Base-by-base conservation (phyloP, 208 protist genomes). In the Trypanosoma vivax region DNA sequence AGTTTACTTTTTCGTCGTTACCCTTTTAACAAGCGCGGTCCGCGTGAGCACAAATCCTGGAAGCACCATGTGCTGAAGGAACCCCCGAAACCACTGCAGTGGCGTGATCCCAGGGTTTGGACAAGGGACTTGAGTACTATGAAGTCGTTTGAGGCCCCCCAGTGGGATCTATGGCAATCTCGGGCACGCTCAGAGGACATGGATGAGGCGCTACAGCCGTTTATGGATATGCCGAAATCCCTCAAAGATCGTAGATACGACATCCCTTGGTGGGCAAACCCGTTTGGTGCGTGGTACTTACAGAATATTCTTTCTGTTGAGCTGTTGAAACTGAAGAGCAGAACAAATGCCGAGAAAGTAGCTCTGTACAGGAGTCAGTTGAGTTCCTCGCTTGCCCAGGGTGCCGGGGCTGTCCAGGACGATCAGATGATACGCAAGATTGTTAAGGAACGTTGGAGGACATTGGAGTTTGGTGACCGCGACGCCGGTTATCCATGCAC, bases 221-320 rank as follows among this genome's bases (percentile, higher is more conserved):
- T 96, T 55, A 96, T 96, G 89, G 89, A 96, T 54, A 96, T 96
- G 89, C 89, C 89, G 24, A 79, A 90, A 66, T 96, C 89, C 5
- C 66, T 96, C 18, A 93, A 96, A 57, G 79, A 93, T 54, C 80
- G 89, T 40, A 78, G 85, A 39, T 96, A 92, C 57, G 89, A 96
- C 55, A 82, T 96, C 24, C 89, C 89, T 24, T 96, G 89, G 89
- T 96, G 89, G 86, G 89, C 89, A 41, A 96, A 96, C 66, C 89
- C 89, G 25, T 96, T 96, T 56, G 89, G 89, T 31, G 86, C 86
- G 21, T 96, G 89, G 86, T 96, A 96, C 52, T 65, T 96, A 47
- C 85, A 96, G 62, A 96, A 96, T 57, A 74, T 96, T 33, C 78
- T 96, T 25, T 87, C 86, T 5, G 71, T 96, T 2, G 85, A 96